Evolutionary conservation across 169 alveolate genomes (phyloP).

Genomic region (Eimeria praecox): DNA sequence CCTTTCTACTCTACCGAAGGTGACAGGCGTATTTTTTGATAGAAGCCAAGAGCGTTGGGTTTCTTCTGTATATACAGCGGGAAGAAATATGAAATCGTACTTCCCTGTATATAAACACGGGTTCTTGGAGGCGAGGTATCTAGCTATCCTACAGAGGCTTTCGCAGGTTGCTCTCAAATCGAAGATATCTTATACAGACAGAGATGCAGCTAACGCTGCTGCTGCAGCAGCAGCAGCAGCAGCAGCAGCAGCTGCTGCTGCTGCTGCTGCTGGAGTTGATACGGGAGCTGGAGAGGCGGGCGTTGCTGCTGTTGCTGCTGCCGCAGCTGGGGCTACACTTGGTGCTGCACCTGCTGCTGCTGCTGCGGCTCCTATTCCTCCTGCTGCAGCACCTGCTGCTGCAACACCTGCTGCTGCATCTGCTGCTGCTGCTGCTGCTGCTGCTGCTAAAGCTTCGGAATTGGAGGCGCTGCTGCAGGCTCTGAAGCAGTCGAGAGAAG

Average conservation of each 20-base stretch:
- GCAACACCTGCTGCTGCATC: neutral
- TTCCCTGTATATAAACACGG: slow-evolving; percentile 78
- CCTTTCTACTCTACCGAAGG: slow-evolving; percentile 50
- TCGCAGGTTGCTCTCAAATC: slow-evolving; percentile 37
- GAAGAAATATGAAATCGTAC: slow-evolving; percentile 59
- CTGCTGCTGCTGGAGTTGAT: neutral
- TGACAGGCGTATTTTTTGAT: slow-evolving; percentile 76
- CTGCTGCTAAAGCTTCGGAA: neutral
- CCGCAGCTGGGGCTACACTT: neutral
- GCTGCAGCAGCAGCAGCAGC: slow-evolving; percentile 30
- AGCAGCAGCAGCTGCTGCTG: slow-evolving; percentile 10
- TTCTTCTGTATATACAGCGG: slow-evolving; percentile 54
- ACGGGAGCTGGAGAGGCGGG: neutral
- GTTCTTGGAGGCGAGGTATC: slow-evolving; percentile 36
- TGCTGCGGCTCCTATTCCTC: neutral
- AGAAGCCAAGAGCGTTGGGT: slow-evolving; percentile 79
- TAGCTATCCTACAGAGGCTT: slow-evolving; percentile 68
- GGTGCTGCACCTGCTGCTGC: neutral
- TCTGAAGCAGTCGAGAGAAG: neutral
- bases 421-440: neutral
- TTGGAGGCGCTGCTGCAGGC: neutral
- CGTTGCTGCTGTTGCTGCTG: neutral
- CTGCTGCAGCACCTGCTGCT: neutral
- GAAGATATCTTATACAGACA: neutral
- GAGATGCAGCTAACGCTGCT: neutral